phyloP scores from a whole-genome alignment of 2,329 filamentous ascomycete genomes.

The Cadophora luteo-olivacea region DNA sequence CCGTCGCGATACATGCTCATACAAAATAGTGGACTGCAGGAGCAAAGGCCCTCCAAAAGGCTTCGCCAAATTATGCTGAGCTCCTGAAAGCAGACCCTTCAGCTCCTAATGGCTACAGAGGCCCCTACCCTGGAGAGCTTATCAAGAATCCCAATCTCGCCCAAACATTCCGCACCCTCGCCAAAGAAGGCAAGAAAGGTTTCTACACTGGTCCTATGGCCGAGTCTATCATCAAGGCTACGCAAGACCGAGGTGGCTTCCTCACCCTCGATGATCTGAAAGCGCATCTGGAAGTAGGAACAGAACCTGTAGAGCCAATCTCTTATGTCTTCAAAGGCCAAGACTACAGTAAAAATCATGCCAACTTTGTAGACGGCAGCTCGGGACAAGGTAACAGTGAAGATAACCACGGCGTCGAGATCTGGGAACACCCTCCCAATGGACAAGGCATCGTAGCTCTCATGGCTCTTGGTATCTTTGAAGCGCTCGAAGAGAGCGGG shows the following conservation, averaged over 20 bases:
- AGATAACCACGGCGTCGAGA: conserved; percentile 66
- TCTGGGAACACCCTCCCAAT: conserved; percentile 98
- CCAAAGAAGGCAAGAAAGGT: conserved; percentile 81
- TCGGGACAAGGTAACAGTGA: conserved; percentile 47
- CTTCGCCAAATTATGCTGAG: conserved; percentile 86
- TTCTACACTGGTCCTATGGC: conserved; percentile 91
- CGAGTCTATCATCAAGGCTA: conserved; percentile 79
- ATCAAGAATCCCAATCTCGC: conserved; percentile 86
- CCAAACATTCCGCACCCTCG: conserved; percentile 80
- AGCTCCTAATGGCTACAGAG: conserved; percentile 72
- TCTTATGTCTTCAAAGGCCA: conserved; percentile 80
- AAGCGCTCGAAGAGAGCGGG: conserved; percentile 79
- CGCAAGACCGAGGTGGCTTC: conserved; percentile 77
- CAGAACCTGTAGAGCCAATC: conserved; percentile 84
- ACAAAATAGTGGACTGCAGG: conserved; percentile 70
- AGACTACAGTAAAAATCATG: conserved; percentile 55
- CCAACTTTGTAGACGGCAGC: conserved; percentile 50
- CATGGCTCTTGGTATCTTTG: conserved; percentile 91
- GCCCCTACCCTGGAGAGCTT: conserved; percentile 82
- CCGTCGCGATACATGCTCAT: conserved; percentile 19
- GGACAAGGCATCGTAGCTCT: conserved; percentile 94
- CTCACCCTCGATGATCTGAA: conserved; percentile 81
- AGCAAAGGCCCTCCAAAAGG: conserved; percentile 68
- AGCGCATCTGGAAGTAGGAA: conserved; percentile 75
- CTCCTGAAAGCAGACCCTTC: conserved; percentile 81